Percentiles rank a stretch among this genome's conserved stretches.
These are phyloP conservation scores for Bullera alba DNA, from an alignment of 768 basidiomycete genomes.

Conservation along the genomic window DNA sequence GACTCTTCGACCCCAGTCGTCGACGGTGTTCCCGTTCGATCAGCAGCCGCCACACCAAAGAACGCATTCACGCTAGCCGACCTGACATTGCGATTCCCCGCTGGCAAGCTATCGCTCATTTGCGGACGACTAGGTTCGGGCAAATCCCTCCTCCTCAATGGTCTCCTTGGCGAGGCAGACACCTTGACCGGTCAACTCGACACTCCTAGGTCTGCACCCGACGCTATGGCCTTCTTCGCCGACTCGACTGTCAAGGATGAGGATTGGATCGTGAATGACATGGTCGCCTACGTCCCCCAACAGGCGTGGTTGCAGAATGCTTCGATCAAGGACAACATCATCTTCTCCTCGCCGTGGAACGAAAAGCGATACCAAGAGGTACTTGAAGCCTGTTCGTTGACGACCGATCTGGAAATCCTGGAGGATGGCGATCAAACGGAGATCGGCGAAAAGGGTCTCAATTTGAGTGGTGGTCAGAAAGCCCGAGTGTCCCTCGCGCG, in stretches of 20 bases:
- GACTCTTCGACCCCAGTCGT: conserved; percentile 46
- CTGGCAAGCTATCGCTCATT: conserved; percentile 69
- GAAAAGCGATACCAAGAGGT: conserved; percentile 69
- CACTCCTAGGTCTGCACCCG: conserved; percentile 77
- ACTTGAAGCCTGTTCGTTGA: conserved; percentile 69
- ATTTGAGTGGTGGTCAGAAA: conserved; percentile 53
- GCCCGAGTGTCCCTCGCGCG: conserved; percentile 51
- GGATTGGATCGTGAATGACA: conserved; percentile 68
- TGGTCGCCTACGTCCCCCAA: conserved; percentile 77
- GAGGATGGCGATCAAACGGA: conserved; percentile 62
- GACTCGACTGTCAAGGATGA: conserved; percentile 48
- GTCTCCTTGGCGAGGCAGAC: conserved; percentile 84
- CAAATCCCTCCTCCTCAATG: conserved; percentile 73
- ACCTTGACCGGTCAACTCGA: conserved; percentile 69
- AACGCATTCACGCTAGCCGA: conserved; percentile 76
- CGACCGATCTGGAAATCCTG: conserved; percentile 63
- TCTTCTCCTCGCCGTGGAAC: conserved; percentile 70
- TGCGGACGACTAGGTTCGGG: conserved; percentile 83
- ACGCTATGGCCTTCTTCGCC: conserved; percentile 61
- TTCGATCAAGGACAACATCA: conserved; percentile 76
- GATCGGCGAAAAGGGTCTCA: conserved; percentile 44
- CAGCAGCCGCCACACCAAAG: conserved; percentile 63
- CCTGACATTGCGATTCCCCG: conserved; percentile 67
- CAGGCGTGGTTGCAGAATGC: conserved; percentile 66
- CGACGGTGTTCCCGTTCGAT: conserved; percentile 49